Base-by-base conservation (phyloP, 139 green algal species). In the Chlamydomonas eustigma region DNA sequence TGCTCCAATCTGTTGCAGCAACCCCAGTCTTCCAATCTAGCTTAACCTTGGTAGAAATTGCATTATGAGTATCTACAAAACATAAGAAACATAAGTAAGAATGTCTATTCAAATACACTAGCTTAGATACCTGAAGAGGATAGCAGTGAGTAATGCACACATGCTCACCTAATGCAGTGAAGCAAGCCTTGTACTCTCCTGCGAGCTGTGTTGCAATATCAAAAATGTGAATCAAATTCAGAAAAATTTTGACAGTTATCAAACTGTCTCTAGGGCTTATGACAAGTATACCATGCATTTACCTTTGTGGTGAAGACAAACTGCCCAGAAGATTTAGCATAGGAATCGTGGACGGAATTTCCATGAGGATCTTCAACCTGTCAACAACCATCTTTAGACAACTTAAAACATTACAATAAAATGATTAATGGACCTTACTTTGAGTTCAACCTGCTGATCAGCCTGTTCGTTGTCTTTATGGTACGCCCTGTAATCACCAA, bases 141-240 rank as follows among this genome's bases (percentile, higher is more conserved):
- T 12, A 58, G 12, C 44, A 58, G 12, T 58, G 44, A 58, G 44
- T 12, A 58, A 12, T 28, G 44, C 44, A 58, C 18, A 18, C 33
- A n/a, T 72, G 65, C 22, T 39, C 28, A 8, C 28, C 33, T 12
- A 25, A 28, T 4, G 83, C 83, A 1, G 80, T 94, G 78, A 98
- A 97, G 81, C 93, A 97, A 1, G 89, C 84, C 79, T 92, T 93
- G 85, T 96, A 96, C 38, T 97, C 88, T 2, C 93, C 93, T 37
- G 88, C 85, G 44, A 72, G 32, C 52, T 68, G 52, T 58, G 44
- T 12, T 12, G 12, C 18, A 18, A 12, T 18, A 12, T 18, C 44
- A 58, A 18, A 12, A 58, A 58, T n/a, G n/a, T 58, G 44, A 18
- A 18, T 18, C 18, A 18, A 12, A 12, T 18, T 18, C 44, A 58